A percentile compares a stretch with the other conserved stretches of the same genome.
Evolutionary conservation across 2,329 filamentous ascomycete species (phyloP).

Genomic region (Cladosporium sp.): DNA sequence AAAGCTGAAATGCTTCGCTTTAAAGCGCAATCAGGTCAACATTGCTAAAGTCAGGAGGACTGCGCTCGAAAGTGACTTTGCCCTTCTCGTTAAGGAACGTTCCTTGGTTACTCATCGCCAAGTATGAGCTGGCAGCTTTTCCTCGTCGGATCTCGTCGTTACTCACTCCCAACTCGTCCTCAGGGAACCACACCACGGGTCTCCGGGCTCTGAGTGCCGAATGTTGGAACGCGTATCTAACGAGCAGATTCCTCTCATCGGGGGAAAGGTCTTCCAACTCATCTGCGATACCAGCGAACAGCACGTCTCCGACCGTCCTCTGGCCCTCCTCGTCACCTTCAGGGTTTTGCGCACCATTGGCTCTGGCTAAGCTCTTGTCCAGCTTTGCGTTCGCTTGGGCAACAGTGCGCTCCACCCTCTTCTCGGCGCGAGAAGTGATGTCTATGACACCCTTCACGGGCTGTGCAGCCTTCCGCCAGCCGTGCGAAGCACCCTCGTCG

Average conservation of each 20-base stretch:
- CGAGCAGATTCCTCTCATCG: conserved; percentile 79
- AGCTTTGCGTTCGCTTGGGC: conserved; percentile 5
- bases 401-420: conserved; percentile 1
- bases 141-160: conserved; percentile 86
- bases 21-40: conserved; percentile 78
- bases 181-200: conserved; percentile 90
- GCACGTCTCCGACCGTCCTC: conserved; percentile 65
- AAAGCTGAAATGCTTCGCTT: conserved; percentile 5
- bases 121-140: conserved; percentile 66
- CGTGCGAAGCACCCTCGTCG: background rate
- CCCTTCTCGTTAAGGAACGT: conserved; percentile 80
- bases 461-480: conserved; percentile 15
- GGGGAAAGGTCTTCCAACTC: conserved; percentile 92
- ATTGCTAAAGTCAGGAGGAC: conserved; percentile 59
- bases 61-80: conserved; percentile 50
- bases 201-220: conserved; percentile 77
- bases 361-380: background rate
- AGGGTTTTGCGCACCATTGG: conserved; percentile 3
- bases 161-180: conserved; percentile 82
- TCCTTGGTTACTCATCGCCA: conserved; percentile 89
- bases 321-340: conserved; percentile 39
- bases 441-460: conserved; percentile 12
- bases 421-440: conserved; percentile 10
- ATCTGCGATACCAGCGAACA: conserved; percentile 84
- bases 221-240: conserved; percentile 86